Evolutionary conservation across 78 protist species (phyloP).

Genomic region (Cavenderia fasciculata): DNA sequence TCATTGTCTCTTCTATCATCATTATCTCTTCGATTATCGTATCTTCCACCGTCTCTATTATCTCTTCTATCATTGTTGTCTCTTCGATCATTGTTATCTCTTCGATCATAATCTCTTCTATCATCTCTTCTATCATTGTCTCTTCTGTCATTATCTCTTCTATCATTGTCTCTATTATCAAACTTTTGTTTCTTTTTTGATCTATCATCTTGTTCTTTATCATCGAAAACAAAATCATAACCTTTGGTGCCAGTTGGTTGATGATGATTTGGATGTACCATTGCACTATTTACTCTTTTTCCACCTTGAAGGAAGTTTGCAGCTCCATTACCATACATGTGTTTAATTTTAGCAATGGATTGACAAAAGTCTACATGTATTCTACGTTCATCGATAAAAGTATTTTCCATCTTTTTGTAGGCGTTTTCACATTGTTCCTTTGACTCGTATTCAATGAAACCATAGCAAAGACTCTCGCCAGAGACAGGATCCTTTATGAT

Average conservation of each 20-base stretch:
- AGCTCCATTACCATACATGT: not conserved
- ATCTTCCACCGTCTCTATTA: not conserved
- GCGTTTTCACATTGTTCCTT: constrained; percentile 88
- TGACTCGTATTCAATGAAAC: constrained; percentile 96
- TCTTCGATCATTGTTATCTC: not conserved
- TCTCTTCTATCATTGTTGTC: no score
- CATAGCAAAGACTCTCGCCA: constrained; percentile 92
- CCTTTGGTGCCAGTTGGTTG: constrained; percentile 47
- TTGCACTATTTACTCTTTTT: not conserved
- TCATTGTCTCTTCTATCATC: not conserved
- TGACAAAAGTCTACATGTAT: constrained; percentile 98
- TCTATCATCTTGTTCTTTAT: constrained; percentile 24
- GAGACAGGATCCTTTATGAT: constrained; percentile 92
- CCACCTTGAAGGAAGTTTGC: constrained; percentile 17
- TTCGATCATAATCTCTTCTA: not conserved
- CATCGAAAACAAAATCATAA: constrained; percentile 44
- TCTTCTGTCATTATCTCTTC: constrained; percentile 16
- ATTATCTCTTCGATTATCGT: not conserved
- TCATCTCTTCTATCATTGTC: constrained; percentile 44
- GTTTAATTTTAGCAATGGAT: constrained; percentile 83
- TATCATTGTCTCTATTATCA: constrained; percentile 26
- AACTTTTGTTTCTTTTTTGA: constrained; percentile 10
- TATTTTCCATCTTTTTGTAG: constrained; percentile 97
- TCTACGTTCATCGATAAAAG: constrained; percentile 97
- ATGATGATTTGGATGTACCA: constrained; percentile 18